Conservation (phyloP, 2,329 filamentous ascomycete genomes). For the Coleophoma eucalyptorum region DNA sequence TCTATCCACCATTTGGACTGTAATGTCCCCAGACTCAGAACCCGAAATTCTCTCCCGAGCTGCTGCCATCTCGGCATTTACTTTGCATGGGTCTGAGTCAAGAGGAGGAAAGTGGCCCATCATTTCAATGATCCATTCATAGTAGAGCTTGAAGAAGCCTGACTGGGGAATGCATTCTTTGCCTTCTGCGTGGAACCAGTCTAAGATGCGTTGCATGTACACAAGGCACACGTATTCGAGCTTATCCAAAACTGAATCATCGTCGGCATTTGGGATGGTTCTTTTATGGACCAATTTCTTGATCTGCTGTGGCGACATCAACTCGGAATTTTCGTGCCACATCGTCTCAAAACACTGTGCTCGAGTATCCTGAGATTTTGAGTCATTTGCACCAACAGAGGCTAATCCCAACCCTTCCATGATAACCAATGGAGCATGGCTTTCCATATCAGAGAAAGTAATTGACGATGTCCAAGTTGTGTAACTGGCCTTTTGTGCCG, state of each 20-base stretch:
- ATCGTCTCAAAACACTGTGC: neutral
- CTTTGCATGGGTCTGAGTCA: neutral
- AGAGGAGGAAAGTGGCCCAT: no score
- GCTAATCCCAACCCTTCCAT: conserved; percentile 25
- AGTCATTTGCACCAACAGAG: neutral
- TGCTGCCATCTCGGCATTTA: neutral
- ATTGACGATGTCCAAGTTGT: neutral
- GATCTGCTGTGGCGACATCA: neutral
- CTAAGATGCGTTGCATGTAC: no score
- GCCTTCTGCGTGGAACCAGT: no score
- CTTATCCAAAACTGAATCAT: neutral
- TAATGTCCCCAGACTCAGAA: neutral
- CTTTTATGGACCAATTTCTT: neutral
- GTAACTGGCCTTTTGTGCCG: neutral
- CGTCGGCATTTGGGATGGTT: neutral
- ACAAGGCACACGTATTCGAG: neutral
- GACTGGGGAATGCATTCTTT: no score
- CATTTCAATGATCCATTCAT: no score
- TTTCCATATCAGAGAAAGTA: neutral
- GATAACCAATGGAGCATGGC: neutral
- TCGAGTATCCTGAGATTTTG: neutral
- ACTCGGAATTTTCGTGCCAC: neutral
- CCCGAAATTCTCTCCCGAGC: neutral
- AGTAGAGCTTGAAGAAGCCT: no score
- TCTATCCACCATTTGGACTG: conserved; percentile 24